Percentiles rank a stretch among this genome's conserved stretches.
Evolutionary conservation across 2,329 filamentous ascomycete species (phyloP).

Genomic region (Graphilbum ipis-grandicollis): DNA sequence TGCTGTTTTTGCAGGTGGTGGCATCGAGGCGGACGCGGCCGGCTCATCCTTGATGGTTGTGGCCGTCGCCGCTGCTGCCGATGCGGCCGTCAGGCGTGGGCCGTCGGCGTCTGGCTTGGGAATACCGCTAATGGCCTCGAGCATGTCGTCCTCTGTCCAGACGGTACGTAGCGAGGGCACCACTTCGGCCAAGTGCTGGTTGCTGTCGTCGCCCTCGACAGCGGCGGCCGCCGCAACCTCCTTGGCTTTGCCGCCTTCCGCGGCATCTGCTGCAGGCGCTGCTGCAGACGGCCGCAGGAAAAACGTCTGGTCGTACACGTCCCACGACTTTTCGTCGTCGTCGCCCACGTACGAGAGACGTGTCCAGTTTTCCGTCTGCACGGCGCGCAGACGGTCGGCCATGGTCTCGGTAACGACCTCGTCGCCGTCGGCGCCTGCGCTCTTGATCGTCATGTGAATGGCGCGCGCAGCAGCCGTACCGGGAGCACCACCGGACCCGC

Average conservation of each 20-base stretch:
- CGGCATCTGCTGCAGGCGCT: constrained; percentile 11
- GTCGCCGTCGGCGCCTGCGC: constrained; percentile 42
- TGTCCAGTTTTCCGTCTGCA: constrained; percentile 72
- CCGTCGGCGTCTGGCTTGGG: background rate
- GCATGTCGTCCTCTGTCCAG: constrained; percentile 26
- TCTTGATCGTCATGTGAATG: constrained; percentile 78
- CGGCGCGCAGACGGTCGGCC: constrained; percentile 54
- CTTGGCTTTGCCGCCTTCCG: constrained; percentile 12
- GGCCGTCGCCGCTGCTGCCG: background rate
- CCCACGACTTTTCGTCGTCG: constrained; percentile 59
- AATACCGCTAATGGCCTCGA: constrained; percentile 29
- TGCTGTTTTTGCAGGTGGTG: background rate
- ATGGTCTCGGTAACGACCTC: constrained; percentile 51
- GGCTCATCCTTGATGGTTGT: background rate
- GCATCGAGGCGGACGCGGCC: background rate
- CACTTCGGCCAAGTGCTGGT: constrained; percentile 15
- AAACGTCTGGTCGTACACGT: constrained; percentile 56
- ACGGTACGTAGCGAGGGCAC: constrained; percentile 21
- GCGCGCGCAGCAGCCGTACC: constrained; percentile 43
- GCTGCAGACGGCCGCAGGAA: constrained; percentile 24
- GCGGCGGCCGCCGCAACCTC: constrained; percentile 7
- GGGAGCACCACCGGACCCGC: constrained; percentile 15
- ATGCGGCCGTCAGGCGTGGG: background rate
- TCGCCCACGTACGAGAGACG: constrained; percentile 68
- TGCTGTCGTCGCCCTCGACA: constrained; percentile 1